Percentiles rank a stretch among this genome's conserved stretches.
phyloP scores from a whole-genome alignment of 2,329 filamentous ascomycete species.

The Pseudophaeomoniella oleicola region DNA sequence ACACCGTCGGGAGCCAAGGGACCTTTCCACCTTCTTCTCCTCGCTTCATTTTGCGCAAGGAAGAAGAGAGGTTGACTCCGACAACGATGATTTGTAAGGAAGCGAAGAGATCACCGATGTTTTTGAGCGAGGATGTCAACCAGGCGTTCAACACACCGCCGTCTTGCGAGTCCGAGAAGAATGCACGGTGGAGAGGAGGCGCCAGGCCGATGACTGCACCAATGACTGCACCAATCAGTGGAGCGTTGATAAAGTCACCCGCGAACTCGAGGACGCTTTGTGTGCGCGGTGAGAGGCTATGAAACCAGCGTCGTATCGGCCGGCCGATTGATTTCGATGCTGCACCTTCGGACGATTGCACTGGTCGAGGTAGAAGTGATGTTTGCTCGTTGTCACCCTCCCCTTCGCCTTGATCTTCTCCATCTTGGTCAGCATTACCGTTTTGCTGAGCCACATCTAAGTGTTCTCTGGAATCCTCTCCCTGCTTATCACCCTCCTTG shows the following conservation, averaged over 20 bases:
- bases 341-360: conserved; percentile 7
- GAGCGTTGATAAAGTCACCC: conserved; percentile 44
- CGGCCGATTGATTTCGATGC: conserved; percentile 12
- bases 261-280: conserved; percentile 26
- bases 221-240: conserved; percentile 43
- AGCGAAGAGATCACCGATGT: conserved; percentile 49
- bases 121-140: conserved; percentile 47
- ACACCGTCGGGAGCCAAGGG: conserved; percentile 25
- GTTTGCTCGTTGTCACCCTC: conserved; percentile 28
- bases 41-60: conserved; percentile 32
- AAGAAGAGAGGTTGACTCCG: conserved; percentile 48
- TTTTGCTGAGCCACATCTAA: conserved; percentile 12
- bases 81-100: conserved; percentile 51
- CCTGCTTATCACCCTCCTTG: conserved; percentile 8
- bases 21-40: conserved; percentile 26
- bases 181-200: conserved; percentile 43
- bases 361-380: conserved; percentile 32
- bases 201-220: conserved; percentile 46
- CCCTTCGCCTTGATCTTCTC: conserved; percentile 9
- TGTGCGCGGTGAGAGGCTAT: conserved; percentile 19
- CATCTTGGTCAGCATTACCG: conserved; percentile 14
- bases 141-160: conserved; percentile 54
- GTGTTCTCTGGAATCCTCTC: conserved; percentile 17
- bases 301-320: conserved; percentile 17
- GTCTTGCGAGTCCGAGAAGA: conserved; percentile 42